Percentiles rank a stretch among this genome's conserved stretches.
phyloP scores from a whole-genome alignment of 805 yeast genomes.

The Lipomyces mesembrius region DNA sequence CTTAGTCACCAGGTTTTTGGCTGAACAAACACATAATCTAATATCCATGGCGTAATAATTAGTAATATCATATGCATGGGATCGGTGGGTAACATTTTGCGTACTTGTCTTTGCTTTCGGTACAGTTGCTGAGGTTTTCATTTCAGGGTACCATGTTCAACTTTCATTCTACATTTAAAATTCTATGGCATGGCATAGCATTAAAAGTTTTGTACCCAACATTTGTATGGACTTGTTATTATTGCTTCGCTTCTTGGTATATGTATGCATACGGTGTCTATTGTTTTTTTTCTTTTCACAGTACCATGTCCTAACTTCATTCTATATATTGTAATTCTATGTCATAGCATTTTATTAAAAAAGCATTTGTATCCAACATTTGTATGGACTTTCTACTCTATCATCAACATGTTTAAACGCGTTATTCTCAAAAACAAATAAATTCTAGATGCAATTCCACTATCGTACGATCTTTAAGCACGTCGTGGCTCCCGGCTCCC shows the following conservation, averaged over 20 bases:
- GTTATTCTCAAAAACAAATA: not conserved
- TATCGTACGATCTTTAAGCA: not conserved
- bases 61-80: not conserved
- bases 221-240: too few relatives aligned
- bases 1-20: not conserved
- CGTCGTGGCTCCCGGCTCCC: too few relatives aligned
- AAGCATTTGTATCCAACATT: not conserved
- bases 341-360: not conserved
- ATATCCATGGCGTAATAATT: not conserved
- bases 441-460: not conserved
- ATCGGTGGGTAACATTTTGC: not conserved
- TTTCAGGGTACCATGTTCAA: too few relatives aligned
- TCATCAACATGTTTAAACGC: not conserved
- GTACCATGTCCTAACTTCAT: not conserved
- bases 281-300: not conserved
- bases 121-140: too few relatives aligned
- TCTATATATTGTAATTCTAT: slow-evolving; percentile 1
- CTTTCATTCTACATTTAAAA: too few relatives aligned
- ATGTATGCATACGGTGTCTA: not conserved
- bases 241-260: too few relatives aligned
- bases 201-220: too few relatives aligned
- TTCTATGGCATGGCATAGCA: too few relatives aligned
- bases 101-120: not conserved
- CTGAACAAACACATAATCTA: not conserved
- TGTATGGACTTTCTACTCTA: not conserved